These are phyloP conservation scores for Acanthamoeba rhysodes DNA, from an alignment of 208 protist genomes.

Conservation along the genomic window DNA sequence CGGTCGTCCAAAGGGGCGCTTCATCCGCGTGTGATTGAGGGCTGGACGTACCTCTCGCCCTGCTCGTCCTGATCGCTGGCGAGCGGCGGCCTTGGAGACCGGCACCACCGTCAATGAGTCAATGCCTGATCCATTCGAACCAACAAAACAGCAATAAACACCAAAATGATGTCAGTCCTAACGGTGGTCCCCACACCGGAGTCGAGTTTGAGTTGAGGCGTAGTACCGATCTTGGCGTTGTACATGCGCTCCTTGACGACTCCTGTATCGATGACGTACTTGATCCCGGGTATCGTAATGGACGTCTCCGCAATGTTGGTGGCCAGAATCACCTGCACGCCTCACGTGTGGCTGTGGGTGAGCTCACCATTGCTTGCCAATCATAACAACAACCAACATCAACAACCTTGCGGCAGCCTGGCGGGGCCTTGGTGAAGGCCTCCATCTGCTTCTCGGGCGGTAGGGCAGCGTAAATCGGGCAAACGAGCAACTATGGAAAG, in stretches of 20 bases:
- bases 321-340: constrained; percentile 88
- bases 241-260: constrained; percentile 99
- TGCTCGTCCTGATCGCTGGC: constrained; percentile 98
- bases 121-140: constrained; percentile 88
- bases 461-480: constrained; percentile 82
- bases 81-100: constrained; percentile 97
- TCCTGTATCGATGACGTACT: constrained; percentile 99
- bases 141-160: no score
- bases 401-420: constrained; percentile 48
- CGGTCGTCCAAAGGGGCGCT: no score
- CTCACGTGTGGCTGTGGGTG: neutral
- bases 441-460: constrained; percentile 90
- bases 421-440: constrained; percentile 93
- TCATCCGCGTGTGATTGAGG: no score
- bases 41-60: constrained; percentile 87
- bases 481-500: constrained; percentile 25
- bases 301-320: constrained; percentile 99
- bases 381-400: neutral
- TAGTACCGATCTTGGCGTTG: constrained; percentile 86
- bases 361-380: neutral
- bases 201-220: no score
- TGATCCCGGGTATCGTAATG: constrained; percentile 99
- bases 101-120: constrained; percentile 97
- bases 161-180: no score
- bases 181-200: no score